These are phyloP conservation scores for Pichia cactophila DNA, from an alignment of 1,139 yeast genomes.

Conservation along the genomic window DNA sequence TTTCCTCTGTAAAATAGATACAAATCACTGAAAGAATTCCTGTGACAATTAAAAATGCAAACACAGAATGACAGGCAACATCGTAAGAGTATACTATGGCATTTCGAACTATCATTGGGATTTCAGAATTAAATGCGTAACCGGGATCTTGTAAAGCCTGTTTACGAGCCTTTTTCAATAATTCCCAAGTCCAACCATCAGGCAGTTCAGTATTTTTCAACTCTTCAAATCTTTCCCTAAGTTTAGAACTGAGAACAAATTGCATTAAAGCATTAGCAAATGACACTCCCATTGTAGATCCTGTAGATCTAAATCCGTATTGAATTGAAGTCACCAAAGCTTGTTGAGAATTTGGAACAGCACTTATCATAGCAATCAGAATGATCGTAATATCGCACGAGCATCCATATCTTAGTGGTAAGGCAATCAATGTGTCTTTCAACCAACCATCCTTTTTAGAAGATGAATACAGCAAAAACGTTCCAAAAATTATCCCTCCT, in stretches of 20 bases:
- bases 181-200: slow-evolving; percentile 5
- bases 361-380: slow-evolving; percentile 39
- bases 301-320: slow-evolving; percentile 43
- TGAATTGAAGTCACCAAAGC: slow-evolving; percentile 45
- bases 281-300: slow-evolving; percentile 43
- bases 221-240: slow-evolving; percentile 6
- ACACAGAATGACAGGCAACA: slow-evolving; percentile 31
- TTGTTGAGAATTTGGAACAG: slow-evolving; percentile 37
- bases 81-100: background rate
- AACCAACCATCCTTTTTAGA: slow-evolving; percentile 17
- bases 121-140: slow-evolving; percentile 26
- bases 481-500: slow-evolving; percentile 29
- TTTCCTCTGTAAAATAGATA: slow-evolving; percentile 14
- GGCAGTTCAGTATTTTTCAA: slow-evolving; percentile 7
- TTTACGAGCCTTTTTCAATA: slow-evolving; percentile 6
- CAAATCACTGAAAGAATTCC: slow-evolving; percentile 17
- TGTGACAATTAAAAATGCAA: slow-evolving; percentile 29
- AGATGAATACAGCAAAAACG: slow-evolving; percentile 14
- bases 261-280: slow-evolving; percentile 41
- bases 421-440: slow-evolving; percentile 31
- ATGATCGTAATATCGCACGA: slow-evolving; percentile 37
- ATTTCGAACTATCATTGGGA: slow-evolving; percentile 24
- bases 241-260: slow-evolving; percentile 7
- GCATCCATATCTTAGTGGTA: slow-evolving; percentile 36
- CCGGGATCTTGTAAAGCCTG: slow-evolving; percentile 31